Conservation (phyloP, 495 filamentous ascomycete genomes). For the Daldinia caldariorum region DNA sequence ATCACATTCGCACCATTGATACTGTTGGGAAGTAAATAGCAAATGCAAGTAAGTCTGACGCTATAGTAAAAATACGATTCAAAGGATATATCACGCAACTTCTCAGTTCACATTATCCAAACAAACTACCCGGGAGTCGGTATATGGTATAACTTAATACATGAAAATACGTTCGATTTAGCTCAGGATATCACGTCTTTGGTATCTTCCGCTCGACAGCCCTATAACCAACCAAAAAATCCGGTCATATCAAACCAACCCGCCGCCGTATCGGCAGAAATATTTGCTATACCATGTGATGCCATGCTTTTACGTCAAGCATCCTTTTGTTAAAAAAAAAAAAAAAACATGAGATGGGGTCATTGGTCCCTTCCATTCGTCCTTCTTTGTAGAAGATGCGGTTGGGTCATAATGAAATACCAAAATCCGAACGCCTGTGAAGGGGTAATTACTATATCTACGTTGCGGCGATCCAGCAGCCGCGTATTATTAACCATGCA, state of each 20-base stretch:
- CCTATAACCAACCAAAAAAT: slow-evolving; percentile 1
- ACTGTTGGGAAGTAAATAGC: too few species aligned
- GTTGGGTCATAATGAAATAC: slow-evolving; percentile 20
- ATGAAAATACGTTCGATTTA: slow-evolving; percentile 11
- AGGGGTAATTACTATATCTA: slow-evolving; percentile 43
- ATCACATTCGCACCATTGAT: too few species aligned
- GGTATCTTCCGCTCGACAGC: slow-evolving; percentile 23
- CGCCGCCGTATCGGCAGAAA: slow-evolving; percentile 6
- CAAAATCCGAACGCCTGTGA: slow-evolving; percentile 29
- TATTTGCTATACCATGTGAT: slow-evolving; percentile 14
- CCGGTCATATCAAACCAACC: slow-evolving; percentile 14
- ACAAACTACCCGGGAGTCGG: too few species aligned
- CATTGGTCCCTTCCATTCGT: slow-evolving; percentile 7
- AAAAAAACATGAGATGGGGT: background rate
- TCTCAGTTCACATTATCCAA: background rate
- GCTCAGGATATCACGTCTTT: slow-evolving; percentile 30
- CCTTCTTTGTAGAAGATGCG: slow-evolving; percentile 23
- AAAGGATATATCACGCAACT: background rate
- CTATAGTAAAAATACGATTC: background rate
- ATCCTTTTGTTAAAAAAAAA: too few species aligned
- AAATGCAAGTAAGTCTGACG: too few species aligned
- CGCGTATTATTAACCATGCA: slow-evolving; percentile 31
- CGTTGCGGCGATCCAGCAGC: slow-evolving; percentile 37
- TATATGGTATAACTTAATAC: slow-evolving; percentile 12
- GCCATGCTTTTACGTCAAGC: slow-evolving; percentile 21